A percentile compares a stretch with the other conserved stretches of the same genome.
phyloP scores from a whole-genome alignment of 495 filamentous ascomycete genomes.

The Penicillium flavigenum region DNA sequence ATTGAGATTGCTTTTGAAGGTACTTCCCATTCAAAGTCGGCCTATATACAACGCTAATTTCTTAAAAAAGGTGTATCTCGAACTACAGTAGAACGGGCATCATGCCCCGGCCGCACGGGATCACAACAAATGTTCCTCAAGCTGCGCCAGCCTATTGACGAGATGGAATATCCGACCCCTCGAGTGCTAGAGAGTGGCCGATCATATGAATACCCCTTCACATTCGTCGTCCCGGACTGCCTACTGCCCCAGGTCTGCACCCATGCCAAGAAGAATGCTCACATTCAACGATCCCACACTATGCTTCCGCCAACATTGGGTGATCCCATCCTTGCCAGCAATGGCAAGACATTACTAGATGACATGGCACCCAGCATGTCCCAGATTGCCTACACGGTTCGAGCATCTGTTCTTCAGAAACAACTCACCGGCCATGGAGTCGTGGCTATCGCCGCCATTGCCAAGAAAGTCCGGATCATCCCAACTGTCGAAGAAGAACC shows the following conservation, averaged over 20 bases:
- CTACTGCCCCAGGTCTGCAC: conserved; percentile 63
- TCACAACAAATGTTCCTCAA: conserved; percentile 70
- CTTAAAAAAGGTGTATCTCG: conserved; percentile 41
- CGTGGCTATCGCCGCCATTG: conserved; percentile 48
- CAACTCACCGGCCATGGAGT: conserved; percentile 18
- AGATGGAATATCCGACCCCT: conserved; percentile 66
- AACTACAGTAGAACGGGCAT: conserved; percentile 53
- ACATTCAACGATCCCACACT: conserved; percentile 70
- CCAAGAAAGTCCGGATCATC: conserved; percentile 71
- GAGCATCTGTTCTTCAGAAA: conserved; percentile 51
- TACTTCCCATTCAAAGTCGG: conserved; percentile 30
- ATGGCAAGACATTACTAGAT: conserved; percentile 57
- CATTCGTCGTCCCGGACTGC: conserved; percentile 78
- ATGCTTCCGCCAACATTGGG: conserved; percentile 80
- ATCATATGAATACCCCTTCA: conserved; percentile 76
- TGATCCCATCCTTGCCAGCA: conserved; percentile 56
- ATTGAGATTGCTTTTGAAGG: conserved; percentile 83
- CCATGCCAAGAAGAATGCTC: conserved; percentile 53
- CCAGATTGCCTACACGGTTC: conserved; percentile 70
- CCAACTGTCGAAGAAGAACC: conserved; percentile 73
- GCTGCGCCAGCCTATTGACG: conserved; percentile 74
- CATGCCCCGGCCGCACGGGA: conserved; percentile 50
- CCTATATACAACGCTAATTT: conserved; percentile 21
- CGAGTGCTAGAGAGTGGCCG: conserved; percentile 64
- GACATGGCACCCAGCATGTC: conserved; percentile 84